Evolutionary conservation across 257 asterid genomes (phyloP).

Genomic region (Solanum stenotomum): DNA sequence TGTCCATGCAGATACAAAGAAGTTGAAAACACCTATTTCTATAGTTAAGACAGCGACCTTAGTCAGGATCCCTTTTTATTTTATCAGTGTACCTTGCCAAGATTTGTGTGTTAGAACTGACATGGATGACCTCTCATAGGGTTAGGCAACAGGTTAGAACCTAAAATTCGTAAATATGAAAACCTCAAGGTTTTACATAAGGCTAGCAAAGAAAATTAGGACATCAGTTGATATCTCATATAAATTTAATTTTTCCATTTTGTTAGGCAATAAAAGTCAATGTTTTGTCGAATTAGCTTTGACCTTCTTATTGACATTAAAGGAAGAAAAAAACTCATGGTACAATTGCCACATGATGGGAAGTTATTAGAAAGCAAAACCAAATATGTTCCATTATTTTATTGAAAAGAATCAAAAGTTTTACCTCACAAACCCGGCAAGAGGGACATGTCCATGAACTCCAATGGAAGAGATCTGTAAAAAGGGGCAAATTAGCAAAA

Average conservation of each 20-base stretch:
- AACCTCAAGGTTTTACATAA: background rate
- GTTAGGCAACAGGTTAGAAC: background rate
- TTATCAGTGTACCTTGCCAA: background rate
- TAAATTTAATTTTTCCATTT: background rate
- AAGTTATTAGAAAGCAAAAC: background rate
- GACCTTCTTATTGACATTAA: background rate
- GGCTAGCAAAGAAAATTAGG: background rate
- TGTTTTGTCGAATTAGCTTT: background rate
- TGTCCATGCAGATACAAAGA: background rate
- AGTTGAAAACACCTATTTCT: background rate
- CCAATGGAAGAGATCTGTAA: slow-evolving; percentile 95
- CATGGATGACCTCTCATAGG: background rate
- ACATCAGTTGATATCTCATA: background rate
- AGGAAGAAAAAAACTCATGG: background rate
- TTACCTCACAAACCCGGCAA: slow-evolving; percentile 91
- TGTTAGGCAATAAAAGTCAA: background rate
- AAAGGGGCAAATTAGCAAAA: slow-evolving; percentile 9
- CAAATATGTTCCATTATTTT: background rate
- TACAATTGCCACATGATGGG: background rate
- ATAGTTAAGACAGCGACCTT: background rate
- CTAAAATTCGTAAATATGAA: background rate
- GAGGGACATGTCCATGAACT: slow-evolving; percentile 97
- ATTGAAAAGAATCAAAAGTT: slow-evolving; percentile 5
- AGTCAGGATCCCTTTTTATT: background rate
- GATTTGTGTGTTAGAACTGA: background rate